These are phyloP conservation scores for Nidula microcarpa DNA, from an alignment of 768 basidiomycete species.

Conservation along the genomic window DNA sequence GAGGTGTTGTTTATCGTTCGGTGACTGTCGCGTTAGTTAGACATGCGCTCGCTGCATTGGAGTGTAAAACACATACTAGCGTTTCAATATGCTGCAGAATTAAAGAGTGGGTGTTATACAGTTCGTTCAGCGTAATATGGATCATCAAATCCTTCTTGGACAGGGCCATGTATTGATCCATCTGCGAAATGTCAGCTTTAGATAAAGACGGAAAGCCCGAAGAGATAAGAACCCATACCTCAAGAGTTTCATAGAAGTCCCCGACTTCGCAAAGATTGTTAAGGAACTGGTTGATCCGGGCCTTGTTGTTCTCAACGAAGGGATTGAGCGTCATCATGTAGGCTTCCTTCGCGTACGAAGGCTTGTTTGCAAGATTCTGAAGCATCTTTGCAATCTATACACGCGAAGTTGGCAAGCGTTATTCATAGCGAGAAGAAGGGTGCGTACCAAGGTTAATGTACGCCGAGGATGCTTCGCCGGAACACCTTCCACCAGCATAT, in stretches of 20 bases:
- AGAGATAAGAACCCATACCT: constrained; percentile 49
- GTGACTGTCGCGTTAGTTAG: constrained; percentile 54
- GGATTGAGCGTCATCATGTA: constrained; percentile 99
- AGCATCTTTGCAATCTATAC: constrained; percentile 97
- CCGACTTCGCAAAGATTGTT: constrained; percentile 98
- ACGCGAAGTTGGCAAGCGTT: not conserved
- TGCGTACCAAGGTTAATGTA: constrained; percentile 76
- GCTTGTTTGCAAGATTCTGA: constrained; percentile 98
- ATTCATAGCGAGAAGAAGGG: not conserved
- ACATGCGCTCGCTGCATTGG: not conserved
- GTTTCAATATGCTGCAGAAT: constrained; percentile 94
- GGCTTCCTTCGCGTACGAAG: constrained; percentile 94
- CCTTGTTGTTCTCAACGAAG: constrained; percentile 98
- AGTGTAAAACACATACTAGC: constrained; percentile 53
- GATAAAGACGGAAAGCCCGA: not conserved
- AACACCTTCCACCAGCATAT: constrained; percentile 98
- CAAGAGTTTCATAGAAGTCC: constrained; percentile 97
- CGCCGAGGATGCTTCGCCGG: constrained; percentile 97
- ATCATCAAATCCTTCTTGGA: constrained; percentile 99
- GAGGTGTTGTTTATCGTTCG: constrained; percentile 96
- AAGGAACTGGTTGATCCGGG: constrained; percentile 94
- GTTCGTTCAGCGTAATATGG: constrained; percentile 96
- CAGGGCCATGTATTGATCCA: constrained; percentile 99
- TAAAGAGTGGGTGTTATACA: constrained; percentile 98
- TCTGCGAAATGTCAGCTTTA: constrained; percentile 44